These are phyloP conservation scores for Plasmopara muralis DNA, from an alignment of 352 stramenopile genomes.

Conservation along the genomic window DNA sequence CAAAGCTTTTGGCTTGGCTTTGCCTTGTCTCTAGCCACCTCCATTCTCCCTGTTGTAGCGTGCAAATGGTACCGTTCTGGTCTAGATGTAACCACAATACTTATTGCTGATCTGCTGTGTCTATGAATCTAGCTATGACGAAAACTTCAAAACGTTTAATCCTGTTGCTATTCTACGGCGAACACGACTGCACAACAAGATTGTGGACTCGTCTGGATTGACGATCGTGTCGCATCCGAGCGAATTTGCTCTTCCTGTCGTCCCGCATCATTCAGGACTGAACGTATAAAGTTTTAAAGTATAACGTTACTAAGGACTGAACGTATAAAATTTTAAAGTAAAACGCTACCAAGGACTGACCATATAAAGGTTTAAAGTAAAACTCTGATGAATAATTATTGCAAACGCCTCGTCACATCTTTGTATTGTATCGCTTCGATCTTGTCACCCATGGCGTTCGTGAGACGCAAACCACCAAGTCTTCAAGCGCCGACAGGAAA, in stretches of 20 bases:
- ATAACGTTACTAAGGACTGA: neutral
- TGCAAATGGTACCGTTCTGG: conserved; percentile 42
- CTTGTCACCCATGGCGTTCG: conserved; percentile 42
- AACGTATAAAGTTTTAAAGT: too few relatives aligned
- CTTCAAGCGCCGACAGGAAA: conserved; percentile 62
- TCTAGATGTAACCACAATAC: neutral
- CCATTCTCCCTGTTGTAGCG: conserved; percentile 55
- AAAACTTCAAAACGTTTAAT: conserved; percentile 70
- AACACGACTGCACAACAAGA: conserved; percentile 67
- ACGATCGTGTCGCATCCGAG: conserved; percentile 14
- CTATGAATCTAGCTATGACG: conserved; percentile 35
- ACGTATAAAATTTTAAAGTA: neutral
- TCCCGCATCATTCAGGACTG: conserved; percentile 9
- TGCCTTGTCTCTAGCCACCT: conserved; percentile 31
- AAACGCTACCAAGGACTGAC: neutral
- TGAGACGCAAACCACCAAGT: conserved; percentile 54
- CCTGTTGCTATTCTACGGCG: conserved; percentile 70
- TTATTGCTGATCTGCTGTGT: neutral
- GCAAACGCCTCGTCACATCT: conserved; percentile 10
- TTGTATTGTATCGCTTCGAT: conserved; percentile 17
- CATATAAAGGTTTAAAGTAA: neutral
- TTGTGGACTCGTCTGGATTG: conserved; percentile 42
- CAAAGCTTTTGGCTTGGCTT: conserved; percentile 64
- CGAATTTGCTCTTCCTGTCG: conserved; percentile 13
- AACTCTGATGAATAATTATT: too few relatives aligned